A percentile compares a stretch with the other conserved stretches of the same genome.
Conservation (phyloP, 2,329 filamentous ascomycete genomes). For the Lecanicillium sp. region DNA sequence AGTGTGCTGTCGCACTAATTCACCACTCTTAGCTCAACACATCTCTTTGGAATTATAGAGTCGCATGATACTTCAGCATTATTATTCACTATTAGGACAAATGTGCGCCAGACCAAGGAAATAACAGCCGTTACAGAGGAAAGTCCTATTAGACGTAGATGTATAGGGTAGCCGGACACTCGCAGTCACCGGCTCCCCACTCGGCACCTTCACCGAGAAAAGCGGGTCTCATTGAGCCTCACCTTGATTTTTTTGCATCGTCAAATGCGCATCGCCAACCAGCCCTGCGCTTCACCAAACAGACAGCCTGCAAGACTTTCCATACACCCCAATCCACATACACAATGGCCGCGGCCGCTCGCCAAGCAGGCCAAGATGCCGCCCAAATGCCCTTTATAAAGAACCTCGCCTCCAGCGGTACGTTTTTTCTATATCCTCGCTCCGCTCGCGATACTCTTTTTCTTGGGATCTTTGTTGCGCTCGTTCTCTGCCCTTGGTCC, state of each 20-base stretch:
- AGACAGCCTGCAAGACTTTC: not conserved
- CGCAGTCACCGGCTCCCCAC: not conserved
- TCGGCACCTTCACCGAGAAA: slow-evolving; percentile 1
- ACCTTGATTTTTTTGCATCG: slow-evolving; percentile 11
- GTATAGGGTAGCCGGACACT: too few species aligned
- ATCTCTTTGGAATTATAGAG: too few species aligned
- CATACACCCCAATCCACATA: not conserved
- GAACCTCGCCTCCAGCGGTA: slow-evolving; percentile 78
- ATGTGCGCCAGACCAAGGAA: too few species aligned
- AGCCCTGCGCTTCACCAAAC: not conserved
- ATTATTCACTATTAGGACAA: too few species aligned
- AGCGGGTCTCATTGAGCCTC: not conserved
- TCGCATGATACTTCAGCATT: too few species aligned
- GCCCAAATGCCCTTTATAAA: slow-evolving; percentile 66
- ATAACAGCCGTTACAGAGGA: too few species aligned
- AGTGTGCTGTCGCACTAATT: too few species aligned
- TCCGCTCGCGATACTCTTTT: too few species aligned
- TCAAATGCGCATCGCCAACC: slow-evolving; percentile 3
- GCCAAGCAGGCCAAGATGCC: slow-evolving; percentile 19
- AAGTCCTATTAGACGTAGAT: too few species aligned
- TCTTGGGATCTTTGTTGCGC: too few species aligned
- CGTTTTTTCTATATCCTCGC: slow-evolving; percentile 20
- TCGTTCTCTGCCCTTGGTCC: too few species aligned
- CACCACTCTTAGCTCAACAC: too few species aligned
- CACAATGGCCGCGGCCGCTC: slow-evolving; percentile 28